Evolutionary conservation across 176 grass and related monocot genomes (phyloP).

Genomic region (Oryza glumipatula): DNA sequence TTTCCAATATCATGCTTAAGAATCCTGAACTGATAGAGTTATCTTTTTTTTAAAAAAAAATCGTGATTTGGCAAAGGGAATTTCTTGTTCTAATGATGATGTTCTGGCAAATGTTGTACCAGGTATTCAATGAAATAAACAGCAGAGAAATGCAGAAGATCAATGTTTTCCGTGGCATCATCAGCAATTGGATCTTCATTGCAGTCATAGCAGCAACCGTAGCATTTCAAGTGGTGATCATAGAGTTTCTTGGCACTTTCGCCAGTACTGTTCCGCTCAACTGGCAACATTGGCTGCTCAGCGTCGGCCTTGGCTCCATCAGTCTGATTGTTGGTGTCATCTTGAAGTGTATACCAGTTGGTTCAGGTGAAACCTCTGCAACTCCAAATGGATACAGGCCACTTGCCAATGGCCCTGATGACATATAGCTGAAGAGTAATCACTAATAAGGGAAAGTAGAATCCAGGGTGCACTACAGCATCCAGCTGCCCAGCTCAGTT

Average conservation of each 20-base stretch:
- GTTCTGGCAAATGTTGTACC: not conserved
- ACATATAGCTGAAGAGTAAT: constrained; percentile 47
- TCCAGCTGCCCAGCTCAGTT: not conserved
- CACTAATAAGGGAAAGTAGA: not conserved
- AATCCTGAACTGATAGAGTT: not conserved
- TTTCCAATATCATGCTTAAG: not conserved
- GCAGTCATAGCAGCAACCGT: constrained; percentile 61
- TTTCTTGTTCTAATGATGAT: constrained; percentile 3
- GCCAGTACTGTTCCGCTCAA: constrained; percentile 81
- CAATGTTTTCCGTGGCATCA: constrained; percentile 71
- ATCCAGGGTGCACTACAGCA: not conserved
- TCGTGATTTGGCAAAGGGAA: not conserved
- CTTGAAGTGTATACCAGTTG: constrained; percentile 86
- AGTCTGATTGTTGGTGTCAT: constrained; percentile 72
- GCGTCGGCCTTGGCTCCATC: constrained; percentile 69
- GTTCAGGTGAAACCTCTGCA: constrained; percentile 29
- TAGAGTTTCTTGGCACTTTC: constrained; percentile 82
- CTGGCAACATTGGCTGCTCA: constrained; percentile 77
- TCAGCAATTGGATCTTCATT: constrained; percentile 79
- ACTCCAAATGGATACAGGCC: constrained; percentile 55
- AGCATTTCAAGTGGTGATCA: constrained; percentile 84
- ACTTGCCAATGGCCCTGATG: constrained; percentile 74
- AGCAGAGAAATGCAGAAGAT: constrained; percentile 98
- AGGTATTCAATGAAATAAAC: constrained; percentile 99
- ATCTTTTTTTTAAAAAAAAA: no score